Evolutionary conservation across 441 rosid species (phyloP), one percentile per base, ranked within the genome.

Genomic region (Bruguiera hainesii): DNA sequence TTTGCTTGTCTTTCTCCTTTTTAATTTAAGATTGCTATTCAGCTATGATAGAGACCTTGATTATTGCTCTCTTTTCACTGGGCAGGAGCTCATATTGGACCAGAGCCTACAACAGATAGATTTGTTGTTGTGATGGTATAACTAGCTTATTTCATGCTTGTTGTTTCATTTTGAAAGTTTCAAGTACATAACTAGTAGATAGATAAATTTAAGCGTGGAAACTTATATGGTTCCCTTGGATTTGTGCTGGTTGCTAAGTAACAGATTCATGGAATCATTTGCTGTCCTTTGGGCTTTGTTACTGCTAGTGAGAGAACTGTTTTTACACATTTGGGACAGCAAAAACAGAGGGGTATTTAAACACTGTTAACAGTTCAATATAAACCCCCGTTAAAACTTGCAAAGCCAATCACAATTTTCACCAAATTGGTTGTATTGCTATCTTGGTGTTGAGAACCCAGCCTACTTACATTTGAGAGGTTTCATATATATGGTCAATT

Each of bases 21-120:
- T 48, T 25, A 35, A 18, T 30, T 49, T 66, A 20, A 50, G n/a
- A 23, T 55, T 16, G 25, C 59, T 30, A 13, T 5, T 21, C 46
- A 30, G 25, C 29, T n/a, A 50, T 51, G 50, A 20, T 18, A 29
- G 29, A 69, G 23, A 30, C 51, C 33, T 20, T 59, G 57, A 11
- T 76, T 60, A 72, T n/a, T 50, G 5, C 52, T 51, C 5, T 67
- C 30, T 16, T 51, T 52, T 74, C 64, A 56, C 46, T 72, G 56
- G 46, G 26, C 89, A 91, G 98, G 98, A 79, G 91, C 98, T 72
- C 97, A 91, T 76, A 91, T 91, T 73, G 97, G 98, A 71, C 98
- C 97, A 60, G 98, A 93, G 71, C 98, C 98, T 3, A 93, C 98
- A 16, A 93, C 98, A 13, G 98, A 93, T 77, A 88, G 97, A 88